Conservation (phyloP, 352 stramenopile species). For the Pythium scleroteichum region DNA sequence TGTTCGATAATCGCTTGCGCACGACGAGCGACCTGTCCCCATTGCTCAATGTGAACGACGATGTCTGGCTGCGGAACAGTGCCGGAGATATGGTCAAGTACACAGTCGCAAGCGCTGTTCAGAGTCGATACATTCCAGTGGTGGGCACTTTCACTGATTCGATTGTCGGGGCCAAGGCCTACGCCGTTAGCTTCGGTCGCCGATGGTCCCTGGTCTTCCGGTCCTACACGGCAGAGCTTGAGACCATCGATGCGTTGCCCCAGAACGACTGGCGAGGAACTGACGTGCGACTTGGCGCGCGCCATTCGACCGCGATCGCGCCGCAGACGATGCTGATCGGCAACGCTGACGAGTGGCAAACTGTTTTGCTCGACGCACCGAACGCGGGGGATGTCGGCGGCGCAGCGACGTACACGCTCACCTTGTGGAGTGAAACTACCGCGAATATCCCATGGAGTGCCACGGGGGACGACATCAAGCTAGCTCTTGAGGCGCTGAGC, state of each 20-base stretch:
- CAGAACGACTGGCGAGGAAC: constrained; percentile 63
- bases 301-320: constrained; percentile 36
- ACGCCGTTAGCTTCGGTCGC: constrained; percentile 44
- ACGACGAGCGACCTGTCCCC: constrained; percentile 57
- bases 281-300: constrained; percentile 46
- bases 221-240: constrained; percentile 55
- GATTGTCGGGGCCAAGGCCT: constrained; percentile 39
- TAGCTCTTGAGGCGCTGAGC: constrained; percentile 42
- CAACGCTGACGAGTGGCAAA: constrained; percentile 56
- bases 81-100: constrained; percentile 56
- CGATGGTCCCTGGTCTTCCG: constrained; percentile 73
- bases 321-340: constrained; percentile 50
- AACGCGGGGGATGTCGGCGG: constrained; percentile 26
- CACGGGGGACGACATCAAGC: constrained; percentile 38
- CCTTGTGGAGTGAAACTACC: constrained; percentile 50
- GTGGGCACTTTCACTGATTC: constrained; percentile 44
- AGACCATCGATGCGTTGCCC: constrained; percentile 60
- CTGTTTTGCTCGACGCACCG: constrained; percentile 49
- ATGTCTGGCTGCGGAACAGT: constrained; percentile 53
- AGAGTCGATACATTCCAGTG: constrained; percentile 44
- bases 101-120: constrained; percentile 26
- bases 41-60: constrained; percentile 37
- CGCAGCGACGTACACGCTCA: constrained; percentile 47
- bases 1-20: constrained; percentile 66
- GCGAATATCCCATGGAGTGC: constrained; percentile 43